These are phyloP conservation scores for Byssothecium circinans DNA, from an alignment of 2,329 filamentous ascomycete genomes.

Conservation along the genomic window DNA sequence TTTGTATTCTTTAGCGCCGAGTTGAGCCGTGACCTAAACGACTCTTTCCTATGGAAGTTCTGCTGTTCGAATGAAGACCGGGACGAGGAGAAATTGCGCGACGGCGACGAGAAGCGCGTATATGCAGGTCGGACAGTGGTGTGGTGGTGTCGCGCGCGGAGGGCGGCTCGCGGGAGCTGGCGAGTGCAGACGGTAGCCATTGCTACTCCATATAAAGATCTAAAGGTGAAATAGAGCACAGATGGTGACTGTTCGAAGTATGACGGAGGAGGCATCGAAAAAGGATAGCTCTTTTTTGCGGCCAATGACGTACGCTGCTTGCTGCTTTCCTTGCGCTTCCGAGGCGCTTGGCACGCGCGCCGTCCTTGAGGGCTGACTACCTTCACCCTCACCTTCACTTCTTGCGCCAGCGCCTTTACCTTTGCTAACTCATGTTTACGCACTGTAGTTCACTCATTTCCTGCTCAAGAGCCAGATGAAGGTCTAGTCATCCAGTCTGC, in stretches of 20 bases:
- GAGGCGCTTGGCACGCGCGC: slow-evolving; percentile 13
- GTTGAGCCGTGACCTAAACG: slow-evolving; percentile 60
- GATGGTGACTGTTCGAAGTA: background rate
- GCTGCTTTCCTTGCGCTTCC: slow-evolving; percentile 1
- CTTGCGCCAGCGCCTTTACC: too few relatives aligned
- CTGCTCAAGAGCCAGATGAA: background rate
- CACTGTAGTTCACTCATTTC: background rate
- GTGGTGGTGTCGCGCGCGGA: slow-evolving; percentile 16
- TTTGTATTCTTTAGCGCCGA: slow-evolving; percentile 64
- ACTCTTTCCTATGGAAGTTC: slow-evolving; percentile 50
- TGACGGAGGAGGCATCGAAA: too few relatives aligned
- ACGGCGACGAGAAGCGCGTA: slow-evolving; percentile 22
- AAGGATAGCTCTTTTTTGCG: too few relatives aligned
- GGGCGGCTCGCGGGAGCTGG: slow-evolving; percentile 20
- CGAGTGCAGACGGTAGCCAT: slow-evolving; percentile 35
- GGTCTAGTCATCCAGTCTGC: background rate
- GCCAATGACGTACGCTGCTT: slow-evolving; percentile 29
- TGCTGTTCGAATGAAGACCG: slow-evolving; percentile 41
- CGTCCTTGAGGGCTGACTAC: too few relatives aligned
- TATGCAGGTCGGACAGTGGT: slow-evolving; percentile 10
- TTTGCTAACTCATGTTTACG: background rate
- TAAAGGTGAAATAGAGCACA: background rate
- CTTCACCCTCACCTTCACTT: too few relatives aligned
- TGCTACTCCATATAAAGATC: slow-evolving; percentile 18
- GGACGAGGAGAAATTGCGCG: slow-evolving; percentile 45